These are phyloP conservation scores for Amborella trichopoda DNA, from an alignment of 164 flowering plant genomes.

Conservation along the genomic window DNA sequence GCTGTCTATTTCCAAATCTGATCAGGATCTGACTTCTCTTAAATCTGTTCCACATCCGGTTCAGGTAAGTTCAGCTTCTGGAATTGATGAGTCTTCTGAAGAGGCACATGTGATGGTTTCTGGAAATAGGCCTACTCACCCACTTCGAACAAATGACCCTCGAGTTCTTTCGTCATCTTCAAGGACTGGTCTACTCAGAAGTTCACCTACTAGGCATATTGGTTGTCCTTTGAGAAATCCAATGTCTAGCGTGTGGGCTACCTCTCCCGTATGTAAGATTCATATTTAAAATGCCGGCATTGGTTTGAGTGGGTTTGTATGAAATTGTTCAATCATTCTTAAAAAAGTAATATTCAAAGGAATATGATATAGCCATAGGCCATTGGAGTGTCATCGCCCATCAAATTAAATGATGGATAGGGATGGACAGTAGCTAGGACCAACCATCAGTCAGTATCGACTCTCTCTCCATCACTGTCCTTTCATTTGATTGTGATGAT, in stretches of 20 bases:
- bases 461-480: too few species aligned
- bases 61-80: conserved; percentile 30
- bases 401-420: too few species aligned
- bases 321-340: too few species aligned
- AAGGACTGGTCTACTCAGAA: conserved; percentile 36
- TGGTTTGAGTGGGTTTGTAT: conserved; percentile 2
- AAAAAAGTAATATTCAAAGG: too few species aligned
- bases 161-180: conserved; percentile 20
- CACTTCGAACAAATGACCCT: conserved; percentile 27
- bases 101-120: conserved; percentile 18
- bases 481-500: too few species aligned
- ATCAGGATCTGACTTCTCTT: conserved; percentile 73
- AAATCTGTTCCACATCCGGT: conserved; percentile 49
- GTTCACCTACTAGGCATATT: conserved; percentile 19
- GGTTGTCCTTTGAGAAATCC: conserved; percentile 22
- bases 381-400: too few species aligned
- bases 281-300: conserved; percentile 7
- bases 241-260: conserved; percentile 30
- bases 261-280: conserved; percentile 59
- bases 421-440: too few species aligned
- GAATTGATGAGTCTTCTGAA: conserved; percentile 47
- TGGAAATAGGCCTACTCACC: conserved; percentile 34
- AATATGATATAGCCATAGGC: too few species aligned
- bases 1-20: conserved; percentile 70
- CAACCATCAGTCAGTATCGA: too few species aligned